Conservation (phyloP, 1,139 yeast genomes). For the Oligophagozyma castellii region DNA sequence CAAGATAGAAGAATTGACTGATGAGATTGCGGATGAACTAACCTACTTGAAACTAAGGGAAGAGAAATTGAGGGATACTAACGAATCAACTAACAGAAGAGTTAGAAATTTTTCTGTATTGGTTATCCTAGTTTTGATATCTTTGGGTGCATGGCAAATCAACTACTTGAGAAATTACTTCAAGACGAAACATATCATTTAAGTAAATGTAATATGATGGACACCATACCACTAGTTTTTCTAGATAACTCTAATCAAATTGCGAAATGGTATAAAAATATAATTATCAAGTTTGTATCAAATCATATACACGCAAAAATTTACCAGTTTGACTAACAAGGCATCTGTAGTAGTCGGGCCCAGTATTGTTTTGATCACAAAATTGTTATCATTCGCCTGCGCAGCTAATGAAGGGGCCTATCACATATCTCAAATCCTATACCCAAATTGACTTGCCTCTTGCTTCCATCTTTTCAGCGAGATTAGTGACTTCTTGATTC, state of each 20-base stretch:
- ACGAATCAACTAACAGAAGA: constrained; percentile 70
- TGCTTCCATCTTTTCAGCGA: constrained; percentile 45
- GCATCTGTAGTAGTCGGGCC: background rate
- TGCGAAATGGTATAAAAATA: too few species aligned
- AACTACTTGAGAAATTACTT: constrained; percentile 84
- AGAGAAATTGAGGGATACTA: constrained; percentile 86
- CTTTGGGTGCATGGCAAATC: constrained; percentile 85
- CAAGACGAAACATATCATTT: constrained; percentile 87
- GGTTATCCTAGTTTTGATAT: constrained; percentile 53
- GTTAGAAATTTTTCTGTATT: constrained; percentile 74
- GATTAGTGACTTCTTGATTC: constrained; percentile 58
- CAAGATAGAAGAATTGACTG: constrained; percentile 69
- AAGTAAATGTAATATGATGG: constrained; percentile 7
- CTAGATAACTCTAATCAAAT: too few species aligned
- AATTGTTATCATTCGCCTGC: too few species aligned
- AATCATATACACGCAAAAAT: too few species aligned
- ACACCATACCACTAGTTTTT: too few species aligned
- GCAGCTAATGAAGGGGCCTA: too few species aligned
- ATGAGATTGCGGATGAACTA: constrained; percentile 64
- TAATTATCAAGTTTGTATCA: too few species aligned
- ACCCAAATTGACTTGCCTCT: constrained; percentile 52
- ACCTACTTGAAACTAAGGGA: constrained; percentile 79
- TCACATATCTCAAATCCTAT: too few species aligned
- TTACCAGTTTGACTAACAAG: too few species aligned
- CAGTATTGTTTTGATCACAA: too few species aligned